Base-by-base conservation (phyloP, 257 asterid genomes). In the Cordia subcordata region DNA sequence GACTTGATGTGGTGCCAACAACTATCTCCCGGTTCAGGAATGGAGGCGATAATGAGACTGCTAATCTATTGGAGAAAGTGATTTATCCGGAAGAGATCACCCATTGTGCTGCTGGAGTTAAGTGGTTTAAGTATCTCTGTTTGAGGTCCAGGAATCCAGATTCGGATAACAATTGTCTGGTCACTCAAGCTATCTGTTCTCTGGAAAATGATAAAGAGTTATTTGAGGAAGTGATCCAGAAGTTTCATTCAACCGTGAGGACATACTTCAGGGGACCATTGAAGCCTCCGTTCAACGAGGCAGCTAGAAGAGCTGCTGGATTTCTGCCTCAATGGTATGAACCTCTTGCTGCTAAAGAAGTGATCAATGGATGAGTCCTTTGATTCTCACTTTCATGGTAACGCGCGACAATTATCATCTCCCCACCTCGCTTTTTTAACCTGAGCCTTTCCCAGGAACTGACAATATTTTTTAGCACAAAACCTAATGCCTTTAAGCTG, bases 31-130 rank as follows among this genome's bases (percentile, higher is more conserved):
- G 98, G 20, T 92, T 92, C 71, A 77, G 88, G 20, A 92, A 79
- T 71, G 95, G 96, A 39, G 93, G 96, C 17, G 98, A 92, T 18
- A 82, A 77, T 10, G 71, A 76, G 73, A 88, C 98, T 16, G 98
- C 96, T 10, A 86, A 72, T 38, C 76, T 92, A 68, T 61, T 92
- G 77, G 98, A 88, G 78, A 80, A 66, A 1, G 94, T 88, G 55
- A 68, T 92, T 47, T 92, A 92, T 70, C 98, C 96, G 11, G 98
- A 92, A 66, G 96, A 92, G 71, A 88, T 88, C 13, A 86, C 94
- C 21, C 98, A 92, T 58, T 92, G 96, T 52, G 95, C 95, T 33
- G 94, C 94, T 19, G 96, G 98, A 53, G 80, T 92, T 32, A 92
- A 82, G 71, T 88, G 98, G 98, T 92, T 92, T 63, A 88, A 75